Base-by-base conservation (phyloP, 1,139 yeast species). In the Hansenula anomala region DNA sequence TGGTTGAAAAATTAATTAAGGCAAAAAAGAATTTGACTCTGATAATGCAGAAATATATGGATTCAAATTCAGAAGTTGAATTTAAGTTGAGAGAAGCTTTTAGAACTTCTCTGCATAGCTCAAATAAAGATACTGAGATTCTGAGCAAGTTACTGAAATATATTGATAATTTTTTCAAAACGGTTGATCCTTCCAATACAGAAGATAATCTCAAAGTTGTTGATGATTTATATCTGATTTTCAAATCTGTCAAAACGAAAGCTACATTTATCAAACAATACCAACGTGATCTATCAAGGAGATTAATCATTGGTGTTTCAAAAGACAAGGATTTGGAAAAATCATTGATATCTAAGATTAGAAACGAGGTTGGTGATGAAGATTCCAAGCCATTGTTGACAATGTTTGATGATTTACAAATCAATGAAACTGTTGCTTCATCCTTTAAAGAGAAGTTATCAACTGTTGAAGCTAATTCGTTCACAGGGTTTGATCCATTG, bases 361-460 rank as follows among this genome's bases (percentile, higher is more conserved):
- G 49, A 33, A 45, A 49, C 4, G 66, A 59, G 34, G 58, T 66
- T 33, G 67, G 68, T 5, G 43, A 52, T 1, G 57, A 52, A 13
- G 49, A 56, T 25, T 51, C 62, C 2, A 49, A 54, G 13, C 52
- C 58, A 7, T 42, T 65, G 17, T 56, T 51, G 19, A 54, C 55
- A 12, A 67, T 67, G 71, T 46, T 64, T 34, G 51, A 54, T 25
- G 71, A 67, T 37, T 44, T 63, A 30, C 47, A 44, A 25, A 36
- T 42, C 7, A 46, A 33, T 48, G 43, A 20, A 40, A 42, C 25
- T 37, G 45, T 43, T 13, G 15, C 19, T 12, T 8, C 16, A 34
- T 36, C 36, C n/a, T 46, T 36, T 23, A 17, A 34, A 32, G n/a
- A 24, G 6, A 37, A 34, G 20, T 3, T 33, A 29, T 23, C 26